Conservation (phyloP, 345 rosid species). For the Salix brachista region DNA sequence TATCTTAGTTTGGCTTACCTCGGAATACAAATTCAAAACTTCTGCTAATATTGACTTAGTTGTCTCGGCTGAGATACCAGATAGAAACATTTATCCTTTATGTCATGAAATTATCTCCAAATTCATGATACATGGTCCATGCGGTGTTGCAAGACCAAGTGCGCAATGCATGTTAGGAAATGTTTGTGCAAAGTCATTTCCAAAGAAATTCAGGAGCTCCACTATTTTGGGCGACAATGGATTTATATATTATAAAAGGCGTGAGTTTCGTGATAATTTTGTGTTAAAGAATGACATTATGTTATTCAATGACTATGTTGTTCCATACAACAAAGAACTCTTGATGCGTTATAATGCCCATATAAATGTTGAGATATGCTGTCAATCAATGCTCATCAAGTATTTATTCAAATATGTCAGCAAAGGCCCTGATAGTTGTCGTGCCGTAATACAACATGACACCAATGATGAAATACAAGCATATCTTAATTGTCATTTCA, state of each 20-base stretch:
- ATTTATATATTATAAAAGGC: neutral
- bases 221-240: neutral
- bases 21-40: fast-evolving
- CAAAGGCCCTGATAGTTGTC: neutral
- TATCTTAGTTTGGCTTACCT: neutral
- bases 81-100: neutral
- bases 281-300: neutral
- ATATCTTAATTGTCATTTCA: neutral
- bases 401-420: neutral
- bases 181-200: neutral
- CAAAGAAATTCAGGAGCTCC: neutral
- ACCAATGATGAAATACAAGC: neutral
- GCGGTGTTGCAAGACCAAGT: neutral
- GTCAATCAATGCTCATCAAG: neutral
- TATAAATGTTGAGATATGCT: neutral
- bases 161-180: neutral
- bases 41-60: neutral
- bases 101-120: neutral
- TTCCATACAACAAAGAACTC: neutral
- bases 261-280: too few relatives aligned
- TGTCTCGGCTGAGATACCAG: neutral
- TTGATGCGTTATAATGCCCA: neutral
- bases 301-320: neutral
- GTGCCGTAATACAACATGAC: neutral
- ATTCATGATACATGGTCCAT: neutral